Conservation (phyloP, 2,329 filamentous ascomycete genomes). For the Dactylonectria estremocensis region DNA sequence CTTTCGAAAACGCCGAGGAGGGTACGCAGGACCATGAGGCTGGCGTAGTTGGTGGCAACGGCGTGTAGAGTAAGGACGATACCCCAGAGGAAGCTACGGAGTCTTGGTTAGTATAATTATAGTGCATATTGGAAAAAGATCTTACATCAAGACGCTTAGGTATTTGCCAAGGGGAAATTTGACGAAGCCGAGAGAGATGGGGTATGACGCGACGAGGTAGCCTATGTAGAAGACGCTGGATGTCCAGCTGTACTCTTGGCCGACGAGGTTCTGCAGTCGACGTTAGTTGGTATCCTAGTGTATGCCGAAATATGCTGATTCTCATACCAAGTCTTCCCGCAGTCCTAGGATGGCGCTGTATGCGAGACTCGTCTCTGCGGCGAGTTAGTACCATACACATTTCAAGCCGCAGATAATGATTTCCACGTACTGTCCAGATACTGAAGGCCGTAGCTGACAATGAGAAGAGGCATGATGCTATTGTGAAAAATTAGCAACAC, state of each 20-base stretch:
- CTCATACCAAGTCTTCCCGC: constrained; percentile 19
- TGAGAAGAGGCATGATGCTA: constrained; percentile 31
- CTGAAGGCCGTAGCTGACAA: constrained; percentile 33
- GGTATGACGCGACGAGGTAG: constrained; percentile 55
- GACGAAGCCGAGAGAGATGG: constrained; percentile 38
- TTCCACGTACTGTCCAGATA: constrained; percentile 29
- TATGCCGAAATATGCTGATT: neutral
- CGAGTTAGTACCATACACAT: neutral
- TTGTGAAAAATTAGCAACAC: neutral
- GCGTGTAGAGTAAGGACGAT: constrained; percentile 53
- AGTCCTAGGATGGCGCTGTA: constrained; percentile 33
- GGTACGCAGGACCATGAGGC: constrained; percentile 44
- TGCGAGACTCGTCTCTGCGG: constrained; percentile 30
- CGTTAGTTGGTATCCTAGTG: neutral
- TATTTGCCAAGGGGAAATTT: constrained; percentile 43
- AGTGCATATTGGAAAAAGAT: neutral
- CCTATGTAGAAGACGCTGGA: constrained; percentile 65
- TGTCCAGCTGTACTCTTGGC: constrained; percentile 64
- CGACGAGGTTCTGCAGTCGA: constrained; percentile 27
- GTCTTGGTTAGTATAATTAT: neutral
- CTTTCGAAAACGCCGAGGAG: constrained; percentile 48
- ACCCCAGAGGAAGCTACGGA: constrained; percentile 47
- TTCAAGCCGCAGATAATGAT: neutral
- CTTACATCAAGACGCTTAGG: constrained; percentile 38
- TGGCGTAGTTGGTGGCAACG: constrained; percentile 52